Percentiles rank a stretch among this genome's conserved stretches.
Evolutionary conservation across 208 protist species (phyloP).

Genomic region (Trichomonas gallinae): DNA sequence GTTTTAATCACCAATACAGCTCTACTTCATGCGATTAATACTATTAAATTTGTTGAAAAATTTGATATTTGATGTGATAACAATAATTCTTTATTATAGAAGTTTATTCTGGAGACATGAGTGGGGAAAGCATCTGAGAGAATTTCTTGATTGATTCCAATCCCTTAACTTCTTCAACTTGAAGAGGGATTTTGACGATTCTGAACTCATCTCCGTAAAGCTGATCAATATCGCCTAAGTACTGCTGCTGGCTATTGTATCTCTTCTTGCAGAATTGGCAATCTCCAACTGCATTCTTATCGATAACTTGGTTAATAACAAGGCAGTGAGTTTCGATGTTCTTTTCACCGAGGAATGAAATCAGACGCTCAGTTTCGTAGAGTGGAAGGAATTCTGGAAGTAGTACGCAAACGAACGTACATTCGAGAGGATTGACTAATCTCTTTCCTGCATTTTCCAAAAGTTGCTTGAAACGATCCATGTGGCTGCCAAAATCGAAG

Average conservation of each 20-base stretch:
- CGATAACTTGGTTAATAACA: conserved; percentile 18
- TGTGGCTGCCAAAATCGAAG: neutral
- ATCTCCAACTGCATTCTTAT: neutral
- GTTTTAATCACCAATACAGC: neutral
- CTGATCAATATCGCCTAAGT: neutral
- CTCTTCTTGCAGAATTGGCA: neutral
- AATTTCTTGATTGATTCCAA: neutral
- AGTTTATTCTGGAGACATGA: neutral
- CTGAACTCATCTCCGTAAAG: conserved; percentile 22
- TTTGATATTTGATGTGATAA: neutral
- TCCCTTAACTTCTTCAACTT: conserved; percentile 11
- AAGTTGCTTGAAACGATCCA: neutral
- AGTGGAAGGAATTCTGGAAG: conserved; percentile 94
- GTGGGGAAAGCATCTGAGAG: neutral
- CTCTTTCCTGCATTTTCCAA: conserved; percentile 28
- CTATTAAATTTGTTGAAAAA: neutral
- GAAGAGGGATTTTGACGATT: neutral
- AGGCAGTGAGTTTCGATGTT: neutral
- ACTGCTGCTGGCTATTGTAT: neutral
- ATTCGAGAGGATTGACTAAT: conserved; percentile 49
- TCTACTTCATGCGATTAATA: neutral
- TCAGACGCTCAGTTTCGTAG: conserved; percentile 92
- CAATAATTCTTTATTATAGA: neutral
- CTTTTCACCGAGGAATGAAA: conserved; percentile 73
- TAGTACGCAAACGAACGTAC: conserved; percentile 90